These are phyloP conservation scores for Prunus fruticosa DNA, from an alignment of 306 rosid genomes.

Conservation along the genomic window DNA sequence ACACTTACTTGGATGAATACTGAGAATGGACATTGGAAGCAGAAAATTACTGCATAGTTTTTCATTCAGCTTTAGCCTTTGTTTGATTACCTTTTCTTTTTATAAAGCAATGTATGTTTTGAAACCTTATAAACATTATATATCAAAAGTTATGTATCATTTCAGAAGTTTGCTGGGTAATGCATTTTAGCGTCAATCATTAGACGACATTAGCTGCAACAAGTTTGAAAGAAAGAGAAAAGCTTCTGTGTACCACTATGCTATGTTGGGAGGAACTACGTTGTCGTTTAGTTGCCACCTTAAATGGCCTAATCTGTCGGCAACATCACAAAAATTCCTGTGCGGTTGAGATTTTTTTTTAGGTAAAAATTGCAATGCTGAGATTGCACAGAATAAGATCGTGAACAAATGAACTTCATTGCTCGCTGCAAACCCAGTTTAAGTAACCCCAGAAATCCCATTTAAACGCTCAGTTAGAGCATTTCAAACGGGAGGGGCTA, in stretches of 20 bases:
- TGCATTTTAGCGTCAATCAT: background rate
- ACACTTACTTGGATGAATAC: conserved; percentile 91
- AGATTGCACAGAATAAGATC: background rate
- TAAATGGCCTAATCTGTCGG: background rate
- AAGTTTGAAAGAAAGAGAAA: too few species aligned
- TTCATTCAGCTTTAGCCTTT: conserved; percentile 31
- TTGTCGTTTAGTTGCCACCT: background rate
- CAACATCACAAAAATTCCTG: background rate
- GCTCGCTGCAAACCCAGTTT: too few species aligned
- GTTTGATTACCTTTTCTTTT: conserved; percentile 10
- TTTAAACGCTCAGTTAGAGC: background rate
- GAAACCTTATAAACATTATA: background rate
- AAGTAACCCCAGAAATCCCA: background rate
- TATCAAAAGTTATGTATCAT: background rate
- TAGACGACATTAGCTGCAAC: background rate
- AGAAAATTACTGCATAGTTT: conserved; percentile 31
- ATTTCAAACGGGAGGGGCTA: too few species aligned
- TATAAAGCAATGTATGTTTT: conserved; percentile 15
- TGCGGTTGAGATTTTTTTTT: background rate
- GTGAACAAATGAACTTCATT: too few species aligned
- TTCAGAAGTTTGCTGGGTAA: conserved; percentile 1
- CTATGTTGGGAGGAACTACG: background rate
- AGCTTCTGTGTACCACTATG: too few species aligned
- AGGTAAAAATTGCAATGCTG: background rate
- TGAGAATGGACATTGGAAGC: conserved; percentile 41